phyloP scores from a whole-genome alignment of 805 yeast species.

The Kodamaea laetipori region DNA sequence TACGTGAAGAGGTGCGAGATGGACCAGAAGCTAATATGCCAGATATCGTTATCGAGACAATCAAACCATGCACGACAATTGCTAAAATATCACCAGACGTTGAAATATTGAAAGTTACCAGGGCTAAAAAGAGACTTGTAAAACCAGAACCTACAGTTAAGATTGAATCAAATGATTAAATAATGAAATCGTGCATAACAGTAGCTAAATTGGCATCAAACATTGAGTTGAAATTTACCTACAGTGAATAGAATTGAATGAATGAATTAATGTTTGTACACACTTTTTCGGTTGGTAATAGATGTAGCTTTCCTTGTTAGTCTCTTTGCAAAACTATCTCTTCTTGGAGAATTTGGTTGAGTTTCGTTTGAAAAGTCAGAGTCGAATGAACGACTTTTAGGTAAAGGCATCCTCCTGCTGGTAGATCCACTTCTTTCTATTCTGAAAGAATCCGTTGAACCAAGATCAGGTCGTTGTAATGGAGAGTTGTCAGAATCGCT shows the following conservation, averaged over 20 bases:
- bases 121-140: neutral
- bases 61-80: constrained; percentile 52
- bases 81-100: constrained; percentile 68
- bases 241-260: too few relatives aligned
- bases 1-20: constrained; percentile 49
- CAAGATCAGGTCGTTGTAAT: constrained; percentile 7
- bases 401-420: constrained; percentile 13
- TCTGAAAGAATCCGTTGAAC: constrained; percentile 6
- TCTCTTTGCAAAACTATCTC: constrained; percentile 33
- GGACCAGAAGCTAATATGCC: constrained; percentile 85
- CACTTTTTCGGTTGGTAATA: constrained; percentile 23
- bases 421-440: constrained; percentile 13
- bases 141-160: constrained; percentile 2
- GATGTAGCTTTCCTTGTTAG: constrained; percentile 39
- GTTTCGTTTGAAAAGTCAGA: constrained; percentile 21
- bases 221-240: too few relatives aligned
- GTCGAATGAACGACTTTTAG: constrained; percentile 25
- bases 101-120: constrained; percentile 21
- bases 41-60: constrained; percentile 64
- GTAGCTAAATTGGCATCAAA: too few relatives aligned
- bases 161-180: neutral
- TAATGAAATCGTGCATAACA: too few relatives aligned
- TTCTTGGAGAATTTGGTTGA: constrained; percentile 15
- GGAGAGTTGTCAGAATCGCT: too few relatives aligned
- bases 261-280: constrained; percentile 13